Evolutionary conservation across 1,284 basidiomycete species (phyloP), one percentile per base, ranked within the genome.

Genomic region (Exobasidium cylindrosporum): DNA sequence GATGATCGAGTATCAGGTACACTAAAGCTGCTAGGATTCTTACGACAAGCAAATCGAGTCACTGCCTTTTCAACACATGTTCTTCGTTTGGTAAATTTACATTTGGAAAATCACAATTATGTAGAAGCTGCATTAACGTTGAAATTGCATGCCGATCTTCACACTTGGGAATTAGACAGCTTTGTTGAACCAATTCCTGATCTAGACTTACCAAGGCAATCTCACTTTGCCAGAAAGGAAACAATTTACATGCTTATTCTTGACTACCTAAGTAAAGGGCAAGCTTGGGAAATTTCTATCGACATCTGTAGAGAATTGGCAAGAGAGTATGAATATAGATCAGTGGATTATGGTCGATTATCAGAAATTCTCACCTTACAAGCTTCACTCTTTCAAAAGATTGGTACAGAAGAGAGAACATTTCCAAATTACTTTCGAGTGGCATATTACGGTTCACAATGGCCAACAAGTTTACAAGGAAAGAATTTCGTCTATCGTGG

Each of bases 1-100:
- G 94, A 97, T 77, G 95, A 98, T 76, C 87, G 92, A 26, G 89
- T 95, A 24, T 92, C 93, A 66, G 92, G 92, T 4, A 95, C 92
- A 26, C 84, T 96, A 61, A 87, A 91, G 44, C 58, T 77, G 62
- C 70, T 77, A 21, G 74, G 74, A 46, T 77, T 77, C 66, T 56
- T 77, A 56, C 64, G 73, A 17, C 74, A 75, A 58, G 69, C 74
- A 4, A 74, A 77, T 44, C 65, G 74, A 13, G 73, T 75, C 5
- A 63, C 66, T 23, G 73, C 73, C 11, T 77, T 77, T 58, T 75
- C 74, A 6, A 72, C 69, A 0, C 74, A 77, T 26, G 74, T 77
- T 5, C 46, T 77, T 40, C 69, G 72, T n/a, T 70, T 77, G 6
- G 74, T 74, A 61, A 77, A 77, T 32, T 57, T 77, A 46, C 91